Evolutionary conservation across 805 yeast genomes (phyloP).

Genomic region (Metschnikowia corniflorae): DNA sequence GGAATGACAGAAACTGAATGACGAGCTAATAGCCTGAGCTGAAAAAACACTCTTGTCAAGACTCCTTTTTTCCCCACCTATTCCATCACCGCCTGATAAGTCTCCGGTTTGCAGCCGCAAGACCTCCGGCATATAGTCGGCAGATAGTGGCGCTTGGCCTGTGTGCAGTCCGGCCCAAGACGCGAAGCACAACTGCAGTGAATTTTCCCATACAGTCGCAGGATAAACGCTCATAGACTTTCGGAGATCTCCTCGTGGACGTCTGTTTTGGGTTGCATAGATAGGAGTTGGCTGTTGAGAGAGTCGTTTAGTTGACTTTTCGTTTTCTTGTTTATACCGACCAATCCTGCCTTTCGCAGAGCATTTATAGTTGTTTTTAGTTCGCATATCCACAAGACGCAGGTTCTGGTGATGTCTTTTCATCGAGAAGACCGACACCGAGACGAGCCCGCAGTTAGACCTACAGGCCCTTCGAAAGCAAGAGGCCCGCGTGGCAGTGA

Average conservation of each 20-base stretch:
- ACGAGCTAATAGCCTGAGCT: too few species aligned
- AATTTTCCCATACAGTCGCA: constrained; percentile 1
- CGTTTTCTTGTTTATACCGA: constrained; percentile 2
- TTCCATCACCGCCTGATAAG: neutral
- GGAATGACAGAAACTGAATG: too few species aligned
- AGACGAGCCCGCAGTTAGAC: neutral
- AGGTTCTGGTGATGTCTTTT: neutral
- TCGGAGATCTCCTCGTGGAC: too few species aligned
- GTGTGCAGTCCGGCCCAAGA: constrained; percentile 1
- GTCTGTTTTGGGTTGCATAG: too few species aligned
- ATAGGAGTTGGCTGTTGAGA: neutral
- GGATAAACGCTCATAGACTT: constrained; percentile 1
- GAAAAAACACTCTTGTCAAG: too few species aligned
- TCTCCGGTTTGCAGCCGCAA: too few species aligned
- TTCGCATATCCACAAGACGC: too few species aligned
- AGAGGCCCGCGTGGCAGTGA: neutral
- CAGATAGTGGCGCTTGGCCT: neutral
- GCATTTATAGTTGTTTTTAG: too few species aligned
- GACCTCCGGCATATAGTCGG: too few species aligned
- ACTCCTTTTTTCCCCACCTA: too few species aligned
- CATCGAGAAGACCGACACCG: neutral
- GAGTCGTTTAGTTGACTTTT: neutral
- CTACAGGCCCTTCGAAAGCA: neutral
- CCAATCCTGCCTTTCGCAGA: neutral
- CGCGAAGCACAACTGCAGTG: constrained; percentile 10